A percentile compares a stretch with the other conserved stretches of the same genome.
Evolutionary conservation across 1,139 yeast genomes (phyloP).

Genomic region (Sugiyamaella japonica): DNA sequence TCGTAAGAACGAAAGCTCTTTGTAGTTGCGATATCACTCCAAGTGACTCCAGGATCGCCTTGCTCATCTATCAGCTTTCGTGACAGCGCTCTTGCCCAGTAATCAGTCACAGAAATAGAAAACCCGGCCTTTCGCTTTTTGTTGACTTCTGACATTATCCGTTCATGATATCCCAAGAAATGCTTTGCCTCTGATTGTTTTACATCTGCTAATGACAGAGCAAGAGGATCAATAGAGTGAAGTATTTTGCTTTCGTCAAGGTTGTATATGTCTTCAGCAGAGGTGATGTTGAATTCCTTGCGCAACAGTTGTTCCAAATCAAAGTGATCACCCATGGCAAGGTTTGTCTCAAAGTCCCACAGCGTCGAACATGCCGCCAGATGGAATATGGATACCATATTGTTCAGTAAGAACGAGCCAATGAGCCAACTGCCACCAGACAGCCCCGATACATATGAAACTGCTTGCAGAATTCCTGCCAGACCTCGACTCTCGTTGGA

Average conservation of each 20-base stretch:
- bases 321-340: conserved; percentile 21
- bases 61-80: conserved; percentile 61
- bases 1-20: conserved; percentile 53
- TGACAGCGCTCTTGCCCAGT: conserved; percentile 85
- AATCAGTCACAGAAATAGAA: conserved; percentile 68
- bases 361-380: conserved; percentile 50
- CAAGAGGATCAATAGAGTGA: conserved; percentile 62
- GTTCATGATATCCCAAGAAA: conserved; percentile 48
- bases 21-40: conserved; percentile 59
- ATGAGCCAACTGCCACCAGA: conserved; percentile 87
- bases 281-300: conserved; percentile 5
- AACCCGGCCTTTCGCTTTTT: conserved; percentile 68
- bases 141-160: conserved; percentile 45
- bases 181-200: conserved; percentile 34
- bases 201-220: conserved; percentile 56
- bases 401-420: conserved; percentile 72
- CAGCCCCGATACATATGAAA: conserved; percentile 73
- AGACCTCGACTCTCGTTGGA: conserved; percentile 48
- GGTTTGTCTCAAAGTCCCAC: conserved; percentile 62
- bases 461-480: conserved; percentile 70
- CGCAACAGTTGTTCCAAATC: conserved; percentile 66
- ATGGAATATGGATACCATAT: conserved; percentile 36
- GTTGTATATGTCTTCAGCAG: neutral
- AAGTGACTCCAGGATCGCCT: conserved; percentile 63
- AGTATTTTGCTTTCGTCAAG: conserved; percentile 51